A percentile compares a stretch with the other conserved stretches of the same genome.
Conservation (phyloP, 2,329 filamentous ascomycete species). For the Diaporthe destruens region DNA sequence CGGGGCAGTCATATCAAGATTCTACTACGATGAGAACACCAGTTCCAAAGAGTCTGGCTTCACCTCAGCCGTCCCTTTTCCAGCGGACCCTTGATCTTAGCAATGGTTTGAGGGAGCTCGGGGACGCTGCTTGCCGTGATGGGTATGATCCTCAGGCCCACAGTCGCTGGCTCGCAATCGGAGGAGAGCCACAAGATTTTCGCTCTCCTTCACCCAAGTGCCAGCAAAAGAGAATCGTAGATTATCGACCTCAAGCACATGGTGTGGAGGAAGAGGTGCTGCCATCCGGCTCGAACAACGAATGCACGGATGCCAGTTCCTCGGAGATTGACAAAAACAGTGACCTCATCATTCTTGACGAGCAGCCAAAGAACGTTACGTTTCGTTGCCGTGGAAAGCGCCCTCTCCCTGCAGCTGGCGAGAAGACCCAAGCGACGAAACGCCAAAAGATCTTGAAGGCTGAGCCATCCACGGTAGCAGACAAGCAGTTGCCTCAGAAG, state of each 20-base stretch:
- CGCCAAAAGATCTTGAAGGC: not conserved
- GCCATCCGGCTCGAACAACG: not conserved
- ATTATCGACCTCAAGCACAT: not conserved
- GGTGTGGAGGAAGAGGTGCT: no score
- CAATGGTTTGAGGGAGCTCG: not conserved
- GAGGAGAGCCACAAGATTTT: conserved; percentile 8
- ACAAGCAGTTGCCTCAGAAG: not conserved
- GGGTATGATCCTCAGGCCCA: not conserved
- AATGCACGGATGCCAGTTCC: not conserved
- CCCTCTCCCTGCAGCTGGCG: not conserved
- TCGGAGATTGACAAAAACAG: not conserved
- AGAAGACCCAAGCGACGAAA: not conserved
- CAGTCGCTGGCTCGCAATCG: not conserved
- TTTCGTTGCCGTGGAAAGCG: not conserved
- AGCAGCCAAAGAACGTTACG: not conserved
- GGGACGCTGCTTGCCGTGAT: no score
- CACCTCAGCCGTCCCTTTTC: not conserved
- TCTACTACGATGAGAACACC: no score
- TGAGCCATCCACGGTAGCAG: not conserved
- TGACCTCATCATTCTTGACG: not conserved
- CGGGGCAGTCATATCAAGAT: no score
- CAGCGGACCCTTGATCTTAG: conserved; percentile 16
- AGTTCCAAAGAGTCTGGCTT: not conserved
- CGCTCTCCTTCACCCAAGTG: not conserved
- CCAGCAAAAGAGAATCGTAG: no score